A percentile compares a stretch with the other conserved stretches of the same genome.
Conservation (phyloP, 805 yeast species). For the Danielia oregonensis region DNA sequence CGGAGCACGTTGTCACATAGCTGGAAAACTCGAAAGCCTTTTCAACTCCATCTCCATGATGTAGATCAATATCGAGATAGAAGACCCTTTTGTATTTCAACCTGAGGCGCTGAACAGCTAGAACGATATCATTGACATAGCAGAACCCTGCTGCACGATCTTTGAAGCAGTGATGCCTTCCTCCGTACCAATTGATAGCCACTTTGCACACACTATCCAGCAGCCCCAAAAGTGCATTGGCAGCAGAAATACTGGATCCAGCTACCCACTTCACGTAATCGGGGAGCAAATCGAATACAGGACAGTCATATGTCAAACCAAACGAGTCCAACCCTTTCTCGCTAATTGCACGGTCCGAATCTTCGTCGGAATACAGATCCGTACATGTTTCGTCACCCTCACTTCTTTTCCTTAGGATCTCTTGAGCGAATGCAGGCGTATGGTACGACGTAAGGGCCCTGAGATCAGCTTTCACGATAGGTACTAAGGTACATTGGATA, state of each 20-base stretch:
- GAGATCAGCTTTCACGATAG: constrained; percentile 22
- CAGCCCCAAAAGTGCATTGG: constrained; percentile 26
- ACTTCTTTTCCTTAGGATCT: constrained; percentile 28
- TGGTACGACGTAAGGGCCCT: constrained; percentile 50
- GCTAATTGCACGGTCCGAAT: constrained; percentile 2
- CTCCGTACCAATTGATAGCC: constrained; percentile 71
- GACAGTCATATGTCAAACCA: constrained; percentile 64
- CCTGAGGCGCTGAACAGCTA: constrained; percentile 52
- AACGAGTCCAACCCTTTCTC: constrained; percentile 20
- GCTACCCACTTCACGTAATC: constrained; percentile 48
- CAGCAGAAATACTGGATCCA: constrained; percentile 56
- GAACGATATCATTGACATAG: constrained; percentile 64
- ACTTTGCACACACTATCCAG: constrained; percentile 43
- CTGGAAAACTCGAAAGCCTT: constrained; percentile 54
- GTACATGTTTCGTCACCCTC: too few species aligned
- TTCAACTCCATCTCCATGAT: constrained; percentile 81
- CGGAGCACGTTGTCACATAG: constrained; percentile 56
- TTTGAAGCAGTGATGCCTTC: constrained; percentile 65
- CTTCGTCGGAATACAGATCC: constrained; percentile 4
- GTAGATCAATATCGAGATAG: constrained; percentile 71
- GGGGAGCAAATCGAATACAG: constrained; percentile 50
- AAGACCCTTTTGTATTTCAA: constrained; percentile 43
- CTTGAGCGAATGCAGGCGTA: constrained; percentile 37
- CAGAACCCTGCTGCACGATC: constrained; percentile 65
- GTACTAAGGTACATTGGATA: constrained; percentile 21